phyloP scores from a whole-genome alignment of 257 asterid species.

The Solanum neorickii region DNA sequence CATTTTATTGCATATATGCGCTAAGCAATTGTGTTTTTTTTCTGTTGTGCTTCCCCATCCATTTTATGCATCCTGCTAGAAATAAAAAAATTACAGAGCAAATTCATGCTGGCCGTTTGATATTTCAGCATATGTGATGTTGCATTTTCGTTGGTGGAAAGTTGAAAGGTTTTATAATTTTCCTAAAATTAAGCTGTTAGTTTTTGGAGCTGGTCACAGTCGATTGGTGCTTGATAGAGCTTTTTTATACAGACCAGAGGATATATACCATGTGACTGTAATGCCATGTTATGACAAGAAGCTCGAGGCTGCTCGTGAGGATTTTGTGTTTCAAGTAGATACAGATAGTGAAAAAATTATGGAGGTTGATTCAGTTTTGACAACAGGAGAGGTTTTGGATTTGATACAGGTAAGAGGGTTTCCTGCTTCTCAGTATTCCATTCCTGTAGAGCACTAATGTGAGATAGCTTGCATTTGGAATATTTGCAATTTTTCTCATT shows the following conservation, averaged over 20 bases:
- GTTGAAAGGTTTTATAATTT: not conserved
- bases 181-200: not conserved
- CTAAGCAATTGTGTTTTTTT: not conserved
- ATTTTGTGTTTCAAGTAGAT: conserved; percentile 60
- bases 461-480: not conserved
- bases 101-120: not conserved
- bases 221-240: not conserved
- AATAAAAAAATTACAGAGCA: not conserved
- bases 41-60: not conserved
- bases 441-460: not conserved
- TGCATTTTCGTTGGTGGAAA: not conserved
- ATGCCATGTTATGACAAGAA: conserved; percentile 99
- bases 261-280: conserved; percentile 87
- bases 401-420: conserved; percentile 52
- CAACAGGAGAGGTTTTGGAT: conserved; percentile 92
- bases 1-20: not conserved
- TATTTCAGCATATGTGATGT: not conserved
- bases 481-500: not conserved
- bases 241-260: conserved; percentile 54
- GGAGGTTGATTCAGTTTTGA: conserved; percentile 93
- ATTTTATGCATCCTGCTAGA: not conserved
- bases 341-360: conserved; percentile 45
- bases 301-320: conserved; percentile 96
- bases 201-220: not conserved
- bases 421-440: not conserved